Percentiles rank a stretch among this genome's conserved stretches.
phyloP scores from a whole-genome alignment of 441 rosid genomes.

The Adansonia gregorii region DNA sequence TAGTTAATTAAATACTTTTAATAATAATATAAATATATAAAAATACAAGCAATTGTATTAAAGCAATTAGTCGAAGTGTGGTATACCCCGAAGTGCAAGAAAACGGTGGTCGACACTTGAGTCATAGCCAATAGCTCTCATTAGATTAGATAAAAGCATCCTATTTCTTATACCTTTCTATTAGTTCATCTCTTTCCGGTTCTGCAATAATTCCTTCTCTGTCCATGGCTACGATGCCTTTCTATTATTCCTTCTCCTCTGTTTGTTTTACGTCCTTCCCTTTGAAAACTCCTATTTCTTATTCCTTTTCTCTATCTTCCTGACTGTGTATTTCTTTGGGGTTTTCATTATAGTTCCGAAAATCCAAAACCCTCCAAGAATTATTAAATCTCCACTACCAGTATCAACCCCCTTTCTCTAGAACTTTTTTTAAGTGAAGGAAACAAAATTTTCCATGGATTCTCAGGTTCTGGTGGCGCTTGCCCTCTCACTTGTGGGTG shows the following conservation, averaged over 20 bases:
- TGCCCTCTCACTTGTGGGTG: slow-evolving; percentile 88
- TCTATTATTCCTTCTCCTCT: slow-evolving; percentile 20
- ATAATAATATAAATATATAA: too few species aligned
- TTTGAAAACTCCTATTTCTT: neutral
- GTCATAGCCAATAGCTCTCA: neutral
- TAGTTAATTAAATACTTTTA: too few species aligned
- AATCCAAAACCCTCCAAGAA: slow-evolving; percentile 13
- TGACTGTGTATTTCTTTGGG: slow-evolving; percentile 3
- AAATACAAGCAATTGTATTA: too few species aligned
- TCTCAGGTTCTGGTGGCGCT: slow-evolving; percentile 86
- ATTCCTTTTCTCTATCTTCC: neutral
- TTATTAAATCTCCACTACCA: neutral
- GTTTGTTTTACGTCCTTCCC: slow-evolving; percentile 11
- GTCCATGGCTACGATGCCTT: too few species aligned
- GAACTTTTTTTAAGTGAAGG: slow-evolving; percentile 11
- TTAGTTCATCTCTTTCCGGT: slow-evolving; percentile 40
- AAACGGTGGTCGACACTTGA: neutral
- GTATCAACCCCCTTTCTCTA: neutral
- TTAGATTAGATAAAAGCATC: neutral
- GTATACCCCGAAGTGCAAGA: slow-evolving; percentile 13
- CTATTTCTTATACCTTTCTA: slow-evolving; percentile 30
- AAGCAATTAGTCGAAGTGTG: neutral
- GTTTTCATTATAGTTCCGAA: slow-evolving; percentile 4
- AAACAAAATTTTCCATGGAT: slow-evolving; percentile 49
- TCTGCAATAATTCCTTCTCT: slow-evolving; percentile 35